These are phyloP conservation scores for Metschnikowia kunwiensis DNA, from an alignment of 805 yeast genomes.

Conservation along the genomic window DNA sequence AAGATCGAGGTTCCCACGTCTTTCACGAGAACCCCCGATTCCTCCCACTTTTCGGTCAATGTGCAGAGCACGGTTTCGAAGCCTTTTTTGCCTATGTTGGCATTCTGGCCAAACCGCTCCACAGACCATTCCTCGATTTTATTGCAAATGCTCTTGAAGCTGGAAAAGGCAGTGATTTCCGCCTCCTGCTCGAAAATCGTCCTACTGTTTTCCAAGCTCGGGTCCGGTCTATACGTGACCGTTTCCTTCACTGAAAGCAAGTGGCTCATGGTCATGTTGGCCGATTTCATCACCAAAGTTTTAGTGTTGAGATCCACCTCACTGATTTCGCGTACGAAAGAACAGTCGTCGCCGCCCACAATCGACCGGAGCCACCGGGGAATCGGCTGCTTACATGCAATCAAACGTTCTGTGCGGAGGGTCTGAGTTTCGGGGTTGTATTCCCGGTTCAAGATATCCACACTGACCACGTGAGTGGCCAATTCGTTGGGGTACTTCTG, in stretches of 20 bases:
- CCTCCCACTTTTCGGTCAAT: slow-evolving; percentile 45
- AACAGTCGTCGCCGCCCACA: slow-evolving; percentile 68
- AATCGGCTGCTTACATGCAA: slow-evolving; percentile 82
- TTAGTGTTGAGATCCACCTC: slow-evolving; percentile 67
- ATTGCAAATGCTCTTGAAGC: slow-evolving; percentile 66
- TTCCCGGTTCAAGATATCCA: slow-evolving; percentile 79
- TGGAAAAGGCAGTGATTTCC: slow-evolving; percentile 80
- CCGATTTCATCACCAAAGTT: slow-evolving; percentile 76
- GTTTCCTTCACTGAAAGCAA: slow-evolving; percentile 80
- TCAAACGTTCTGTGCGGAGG: slow-evolving; percentile 78
- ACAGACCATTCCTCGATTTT: slow-evolving; percentile 91
- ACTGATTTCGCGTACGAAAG: slow-evolving; percentile 86
- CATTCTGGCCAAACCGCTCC: slow-evolving; percentile 85
- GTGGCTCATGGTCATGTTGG: slow-evolving; percentile 77
- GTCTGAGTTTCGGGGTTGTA: slow-evolving; percentile 47
- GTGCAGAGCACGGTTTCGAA: slow-evolving; percentile 74
- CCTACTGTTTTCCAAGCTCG: slow-evolving; percentile 41
- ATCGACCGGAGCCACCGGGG: slow-evolving; percentile 76
- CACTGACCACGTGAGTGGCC: slow-evolving; percentile 90
- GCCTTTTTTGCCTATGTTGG: slow-evolving; percentile 75
- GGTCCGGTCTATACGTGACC: slow-evolving; percentile 76
- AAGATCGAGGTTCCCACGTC: slow-evolving; percentile 27
- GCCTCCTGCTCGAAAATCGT: slow-evolving; percentile 82
- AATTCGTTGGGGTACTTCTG: slow-evolving; percentile 92
- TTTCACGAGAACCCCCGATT: slow-evolving; percentile 36